Evolutionary conservation across 1,284 basidiomycete genomes (phyloP).

Genomic region (Cryptococcus sp.): DNA sequence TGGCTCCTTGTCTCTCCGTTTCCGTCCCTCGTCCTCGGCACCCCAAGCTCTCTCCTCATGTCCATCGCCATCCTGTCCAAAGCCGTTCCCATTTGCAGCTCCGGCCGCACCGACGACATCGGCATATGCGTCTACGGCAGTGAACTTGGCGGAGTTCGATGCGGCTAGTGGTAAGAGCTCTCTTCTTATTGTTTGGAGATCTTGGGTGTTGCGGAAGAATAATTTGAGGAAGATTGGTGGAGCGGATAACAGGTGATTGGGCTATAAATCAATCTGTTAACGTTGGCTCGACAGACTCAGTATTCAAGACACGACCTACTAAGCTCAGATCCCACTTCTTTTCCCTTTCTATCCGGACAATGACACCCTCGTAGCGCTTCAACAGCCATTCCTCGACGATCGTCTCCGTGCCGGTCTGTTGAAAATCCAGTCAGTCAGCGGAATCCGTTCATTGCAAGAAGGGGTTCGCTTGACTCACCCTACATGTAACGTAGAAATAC

Average conservation of each 20-base stretch:
- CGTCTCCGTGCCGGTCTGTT: conserved; percentile 79
- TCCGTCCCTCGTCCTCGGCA: conserved; percentile 57
- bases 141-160: conserved; percentile 88
- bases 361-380: conserved; percentile 87
- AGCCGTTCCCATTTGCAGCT: conserved; percentile 62
- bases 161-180: conserved; percentile 88
- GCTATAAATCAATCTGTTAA: conserved; percentile 49
- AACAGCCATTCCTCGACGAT: conserved; percentile 94
- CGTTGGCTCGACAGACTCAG: not conserved
- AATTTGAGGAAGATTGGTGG: conserved; percentile 84
- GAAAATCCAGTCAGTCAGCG: not conserved
- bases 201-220: conserved; percentile 88
- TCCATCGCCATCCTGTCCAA: conserved; percentile 19
- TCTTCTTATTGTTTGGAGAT: conserved; percentile 81
- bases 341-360: conserved; percentile 74
- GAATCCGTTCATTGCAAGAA: not conserved
- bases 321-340: conserved; percentile 92
- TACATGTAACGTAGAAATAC: conserved; percentile 90
- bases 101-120: conserved; percentile 87
- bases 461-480: conserved; percentile 59
- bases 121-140: conserved; percentile 96
- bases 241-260: conserved; percentile 94
- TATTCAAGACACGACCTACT: conserved; percentile 39
- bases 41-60: conserved; percentile 57
- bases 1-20: conserved; percentile 70